phyloP scores from a whole-genome alignment of 495 filamentous ascomycete genomes.

The Xylaria castorea region DNA sequence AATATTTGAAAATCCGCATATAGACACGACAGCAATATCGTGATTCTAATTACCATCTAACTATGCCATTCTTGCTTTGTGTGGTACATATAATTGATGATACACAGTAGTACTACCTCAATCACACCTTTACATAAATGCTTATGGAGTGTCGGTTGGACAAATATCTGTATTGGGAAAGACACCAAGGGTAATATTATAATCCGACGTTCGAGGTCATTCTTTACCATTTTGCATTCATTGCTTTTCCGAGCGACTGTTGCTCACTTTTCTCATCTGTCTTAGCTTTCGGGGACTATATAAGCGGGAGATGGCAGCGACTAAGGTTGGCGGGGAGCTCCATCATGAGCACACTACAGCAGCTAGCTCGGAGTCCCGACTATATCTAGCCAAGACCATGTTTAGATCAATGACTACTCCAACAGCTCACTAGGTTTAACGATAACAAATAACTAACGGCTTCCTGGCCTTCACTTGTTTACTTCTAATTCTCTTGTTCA shows the following conservation, averaged over 20 bases:
- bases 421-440: neutral
- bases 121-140: neutral
- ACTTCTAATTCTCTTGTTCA: neutral
- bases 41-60: neutral
- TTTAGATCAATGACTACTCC: neutral
- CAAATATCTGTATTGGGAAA: neutral
- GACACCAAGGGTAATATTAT: neutral
- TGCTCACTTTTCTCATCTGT: neutral
- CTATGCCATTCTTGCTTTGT: neutral
- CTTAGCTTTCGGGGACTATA: neutral
- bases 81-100: neutral
- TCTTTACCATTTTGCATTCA: neutral
- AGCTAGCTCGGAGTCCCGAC: neutral
- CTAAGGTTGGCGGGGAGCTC: slow-evolving; percentile 4
- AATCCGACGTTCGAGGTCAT: neutral
- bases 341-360: neutral
- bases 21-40: slow-evolving; percentile 8
- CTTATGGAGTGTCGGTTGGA: neutral
- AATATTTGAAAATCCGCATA: slow-evolving; percentile 18
- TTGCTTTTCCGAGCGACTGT: neutral
- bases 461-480: neutral
- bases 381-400: neutral
- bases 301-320: neutral
- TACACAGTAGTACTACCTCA: neutral
- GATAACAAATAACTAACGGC: neutral